Percentiles rank a stretch among this genome's conserved stretches.
Conservation (phyloP, 2,329 filamentous ascomycete genomes). For the Pseudogymnoascus sp. region DNA sequence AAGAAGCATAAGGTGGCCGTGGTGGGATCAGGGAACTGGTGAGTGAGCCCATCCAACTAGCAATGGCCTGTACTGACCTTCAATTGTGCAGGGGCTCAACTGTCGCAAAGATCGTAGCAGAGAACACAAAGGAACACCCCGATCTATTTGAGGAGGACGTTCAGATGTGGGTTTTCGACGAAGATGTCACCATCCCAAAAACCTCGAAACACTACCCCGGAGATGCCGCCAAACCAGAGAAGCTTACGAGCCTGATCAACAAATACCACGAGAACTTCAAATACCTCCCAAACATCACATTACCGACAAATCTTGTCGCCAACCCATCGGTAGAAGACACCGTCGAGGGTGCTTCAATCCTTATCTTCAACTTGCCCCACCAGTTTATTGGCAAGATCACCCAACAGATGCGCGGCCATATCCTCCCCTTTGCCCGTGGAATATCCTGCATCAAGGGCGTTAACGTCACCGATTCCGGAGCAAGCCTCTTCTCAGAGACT, state of each 20-base stretch:
- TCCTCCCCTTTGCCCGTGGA: slow-evolving; percentile 83
- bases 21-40: slow-evolving; percentile 96
- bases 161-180: slow-evolving; percentile 99
- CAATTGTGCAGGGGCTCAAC: slow-evolving; percentile 71
- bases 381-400: slow-evolving; percentile 90
- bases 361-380: slow-evolving; percentile 94
- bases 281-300: slow-evolving; percentile 81
- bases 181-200: slow-evolving; percentile 69
- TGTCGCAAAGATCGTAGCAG: slow-evolving; percentile 92
- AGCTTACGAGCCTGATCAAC: slow-evolving; percentile 90
- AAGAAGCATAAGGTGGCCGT: slow-evolving; percentile 90
- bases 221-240: slow-evolving; percentile 59
- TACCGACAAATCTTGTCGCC: slow-evolving; percentile 77
- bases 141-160: slow-evolving; percentile 81
- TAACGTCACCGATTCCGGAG: slow-evolving; percentile 77
- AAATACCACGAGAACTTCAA: slow-evolving; percentile 91
- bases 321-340: slow-evolving; percentile 75
- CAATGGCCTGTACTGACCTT: not conserved
- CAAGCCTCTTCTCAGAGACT: slow-evolving; percentile 88
- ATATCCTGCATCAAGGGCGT: slow-evolving; percentile 99
- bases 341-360: slow-evolving; percentile 75
- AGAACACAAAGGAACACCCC: slow-evolving; percentile 73
- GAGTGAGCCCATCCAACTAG: slow-evolving; percentile 24
- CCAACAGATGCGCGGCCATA: slow-evolving; percentile 76
- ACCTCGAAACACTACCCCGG: slow-evolving; percentile 64